Percentiles rank a stretch among this genome's conserved stretches.
Evolutionary conservation across 768 basidiomycete genomes (phyloP).

Genomic region (Tulasnella calospora): DNA sequence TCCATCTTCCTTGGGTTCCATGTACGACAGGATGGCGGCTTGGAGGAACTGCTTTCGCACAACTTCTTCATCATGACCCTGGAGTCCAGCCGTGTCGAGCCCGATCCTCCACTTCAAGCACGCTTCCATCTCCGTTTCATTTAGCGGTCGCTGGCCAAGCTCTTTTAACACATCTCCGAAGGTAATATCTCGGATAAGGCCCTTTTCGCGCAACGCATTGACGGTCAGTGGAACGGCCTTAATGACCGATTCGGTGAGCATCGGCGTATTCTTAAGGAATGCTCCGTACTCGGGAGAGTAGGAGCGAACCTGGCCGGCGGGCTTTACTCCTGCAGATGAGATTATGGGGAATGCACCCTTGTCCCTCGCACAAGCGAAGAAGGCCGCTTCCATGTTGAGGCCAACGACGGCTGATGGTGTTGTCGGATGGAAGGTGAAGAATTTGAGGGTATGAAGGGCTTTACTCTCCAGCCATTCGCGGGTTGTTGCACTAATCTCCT

Average conservation of each 20-base stretch:
- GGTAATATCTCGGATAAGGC: slow-evolving; percentile 65
- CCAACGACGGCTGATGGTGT: slow-evolving; percentile 83
- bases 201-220: slow-evolving; percentile 52
- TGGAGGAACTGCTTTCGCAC: slow-evolving; percentile 54
- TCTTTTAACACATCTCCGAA: slow-evolving; percentile 81
- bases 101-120: slow-evolving; percentile 83
- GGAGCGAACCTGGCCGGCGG: slow-evolving; percentile 61
- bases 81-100: slow-evolving; percentile 37
- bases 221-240: slow-evolving; percentile 57
- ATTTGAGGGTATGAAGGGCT: slow-evolving; percentile 73
- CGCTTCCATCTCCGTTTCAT: slow-evolving; percentile 66
- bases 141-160: slow-evolving; percentile 63
- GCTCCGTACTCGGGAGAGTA: slow-evolving; percentile 63
- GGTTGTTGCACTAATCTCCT: slow-evolving; percentile 29
- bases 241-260: slow-evolving; percentile 59
- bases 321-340: slow-evolving; percentile 66
- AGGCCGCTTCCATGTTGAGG: slow-evolving; percentile 61
- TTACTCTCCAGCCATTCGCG: slow-evolving; percentile 50
- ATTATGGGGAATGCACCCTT: slow-evolving; percentile 58
- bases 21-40: slow-evolving; percentile 54
- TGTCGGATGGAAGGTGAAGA: slow-evolving; percentile 84
- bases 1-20: slow-evolving; percentile 35
- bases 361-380: slow-evolving; percentile 57
- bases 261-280: slow-evolving; percentile 75
- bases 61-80: slow-evolving; percentile 42